These are phyloP conservation scores for Aechmea fasciata DNA, from an alignment of 176 grass and related monocot genomes.

Conservation along the genomic window DNA sequence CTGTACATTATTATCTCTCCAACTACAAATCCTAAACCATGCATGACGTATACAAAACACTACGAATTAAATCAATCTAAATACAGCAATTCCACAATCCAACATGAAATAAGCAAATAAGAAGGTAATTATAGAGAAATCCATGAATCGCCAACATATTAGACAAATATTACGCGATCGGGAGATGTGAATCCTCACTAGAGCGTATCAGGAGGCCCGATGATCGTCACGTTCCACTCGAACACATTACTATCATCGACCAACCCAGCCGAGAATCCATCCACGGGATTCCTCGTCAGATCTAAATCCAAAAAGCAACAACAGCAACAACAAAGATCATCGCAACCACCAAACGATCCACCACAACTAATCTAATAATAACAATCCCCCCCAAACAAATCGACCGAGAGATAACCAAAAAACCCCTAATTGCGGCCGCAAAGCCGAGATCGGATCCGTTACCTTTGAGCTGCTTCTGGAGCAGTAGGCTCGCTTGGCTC, in stretches of 20 bases:
- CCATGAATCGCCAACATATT: no score
- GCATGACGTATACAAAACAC: no score
- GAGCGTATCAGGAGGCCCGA: slow-evolving; percentile 84
- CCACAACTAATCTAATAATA: slow-evolving; percentile 1
- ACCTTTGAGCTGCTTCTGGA: slow-evolving; percentile 90
- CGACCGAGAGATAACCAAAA: slow-evolving; percentile 6
- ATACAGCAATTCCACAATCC: no score
- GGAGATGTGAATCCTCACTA: slow-evolving; percentile 47
- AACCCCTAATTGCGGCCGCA: no score
- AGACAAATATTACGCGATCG: no score
- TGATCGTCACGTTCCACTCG: slow-evolving; percentile 94
- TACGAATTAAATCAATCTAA: no score
- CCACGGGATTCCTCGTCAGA: slow-evolving; percentile 76
- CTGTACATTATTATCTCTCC: no score
- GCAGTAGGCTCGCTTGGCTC: slow-evolving; percentile 78
- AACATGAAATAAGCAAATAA: no score
- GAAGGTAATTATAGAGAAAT: no score
- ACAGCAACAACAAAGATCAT: neutral
- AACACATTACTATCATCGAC: slow-evolving; percentile 87
- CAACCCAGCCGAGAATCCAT: slow-evolving; percentile 75
- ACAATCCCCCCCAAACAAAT: neutral
- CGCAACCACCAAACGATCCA: neutral
- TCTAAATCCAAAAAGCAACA: slow-evolving; percentile 32
- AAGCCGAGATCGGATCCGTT: slow-evolving; percentile 25
- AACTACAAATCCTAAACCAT: no score